Conservation (phyloP, 2,329 filamentous ascomycete species). For the Leptosphaerulina australis region DNA sequence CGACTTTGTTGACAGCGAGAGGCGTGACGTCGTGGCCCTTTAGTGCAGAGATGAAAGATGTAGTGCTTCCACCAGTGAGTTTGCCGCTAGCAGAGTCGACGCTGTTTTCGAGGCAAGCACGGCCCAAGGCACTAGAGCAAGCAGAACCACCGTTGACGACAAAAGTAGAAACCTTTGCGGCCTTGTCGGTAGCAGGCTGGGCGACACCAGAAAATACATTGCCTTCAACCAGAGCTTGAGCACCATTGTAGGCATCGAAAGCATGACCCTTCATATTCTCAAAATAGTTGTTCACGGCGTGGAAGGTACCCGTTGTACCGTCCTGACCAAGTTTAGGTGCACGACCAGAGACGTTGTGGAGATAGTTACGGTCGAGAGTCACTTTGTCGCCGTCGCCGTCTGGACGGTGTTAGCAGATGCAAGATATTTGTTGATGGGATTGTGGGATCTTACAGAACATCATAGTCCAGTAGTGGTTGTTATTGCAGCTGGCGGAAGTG, state of each 20-base stretch:
- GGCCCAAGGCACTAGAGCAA: slow-evolving; percentile 26
- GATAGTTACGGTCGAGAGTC: slow-evolving; percentile 54
- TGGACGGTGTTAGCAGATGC: neutral
- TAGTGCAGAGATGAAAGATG: slow-evolving; percentile 23
- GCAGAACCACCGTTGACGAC: slow-evolving; percentile 36
- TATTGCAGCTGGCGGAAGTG: slow-evolving; percentile 54
- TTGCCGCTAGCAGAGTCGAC: slow-evolving; percentile 30
- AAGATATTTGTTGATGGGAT: neutral
- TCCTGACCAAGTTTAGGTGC: slow-evolving; percentile 52
- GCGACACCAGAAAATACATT: slow-evolving; percentile 54
- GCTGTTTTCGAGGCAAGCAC: slow-evolving; percentile 26
- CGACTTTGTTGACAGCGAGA: slow-evolving; percentile 25
- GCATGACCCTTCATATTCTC: slow-evolving; percentile 50
- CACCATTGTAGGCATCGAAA: slow-evolving; percentile 49
- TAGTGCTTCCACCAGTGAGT: slow-evolving; percentile 18
- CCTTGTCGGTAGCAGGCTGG: slow-evolving; percentile 46
- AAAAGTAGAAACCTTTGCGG: slow-evolving; percentile 35
- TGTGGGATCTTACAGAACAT: slow-evolving; percentile 42
- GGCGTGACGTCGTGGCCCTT: slow-evolving; percentile 22
- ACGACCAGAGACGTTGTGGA: slow-evolving; percentile 55
- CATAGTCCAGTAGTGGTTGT: slow-evolving; percentile 57
- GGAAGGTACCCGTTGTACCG: slow-evolving; percentile 29
- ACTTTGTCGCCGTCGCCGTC: slow-evolving; percentile 48
- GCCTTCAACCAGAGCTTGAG: slow-evolving; percentile 49
- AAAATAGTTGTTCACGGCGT: slow-evolving; percentile 42